Base-by-base conservation (phyloP, 345 rosid species). In the Eucalyptus globulus region DNA sequence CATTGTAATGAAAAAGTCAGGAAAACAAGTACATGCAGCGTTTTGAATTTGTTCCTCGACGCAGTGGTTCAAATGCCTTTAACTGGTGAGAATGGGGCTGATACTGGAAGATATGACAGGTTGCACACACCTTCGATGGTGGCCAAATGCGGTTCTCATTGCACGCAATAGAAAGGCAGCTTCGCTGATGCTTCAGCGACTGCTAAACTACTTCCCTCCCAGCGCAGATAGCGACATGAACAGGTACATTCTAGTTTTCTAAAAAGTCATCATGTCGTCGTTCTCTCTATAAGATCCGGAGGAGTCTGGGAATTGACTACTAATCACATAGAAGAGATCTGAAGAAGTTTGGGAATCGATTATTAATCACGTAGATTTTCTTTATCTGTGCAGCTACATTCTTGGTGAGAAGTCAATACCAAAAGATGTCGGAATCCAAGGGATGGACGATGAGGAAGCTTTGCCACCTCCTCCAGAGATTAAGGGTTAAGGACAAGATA, bases 101-200 rank as follows among this genome's bases (percentile, higher is more conserved):
- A 62, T 29, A 62, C 34, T 62, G 34, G 34, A 62, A 62, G 53
- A 45, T 83, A 86, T 93, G 69, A 87, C 94, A 96, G 99, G 96
- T 97, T 90, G 97, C 99, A 49, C 96, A 96, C 90, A 97, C 99
- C 51, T 97, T 96, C 60, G 99, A 97, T 91, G 99, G 86, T 97
- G 99, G 90, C 99, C 99, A 6, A 97, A 96, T 76, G 98, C 97
- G 11, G 99, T 97, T 90, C 90, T 97, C 88, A 93, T 97, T 87
- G 97, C 98, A 81, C 94, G 67, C n/a, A 90, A 94, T 88, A 91
- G 96, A 90, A 93, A 94, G 89, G 91, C 94, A 85, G 99, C 99
- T 80, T 88, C 94, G 87, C 93, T 94, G 89, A 94, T 97, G 93
- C 90, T 97, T 90, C 96, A 94, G 91, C 93, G 95, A 93, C 93